Evolutionary conservation across 495 filamentous ascomycete genomes (phyloP).

Genomic region (Penicillium psychrofluorescens): DNA sequence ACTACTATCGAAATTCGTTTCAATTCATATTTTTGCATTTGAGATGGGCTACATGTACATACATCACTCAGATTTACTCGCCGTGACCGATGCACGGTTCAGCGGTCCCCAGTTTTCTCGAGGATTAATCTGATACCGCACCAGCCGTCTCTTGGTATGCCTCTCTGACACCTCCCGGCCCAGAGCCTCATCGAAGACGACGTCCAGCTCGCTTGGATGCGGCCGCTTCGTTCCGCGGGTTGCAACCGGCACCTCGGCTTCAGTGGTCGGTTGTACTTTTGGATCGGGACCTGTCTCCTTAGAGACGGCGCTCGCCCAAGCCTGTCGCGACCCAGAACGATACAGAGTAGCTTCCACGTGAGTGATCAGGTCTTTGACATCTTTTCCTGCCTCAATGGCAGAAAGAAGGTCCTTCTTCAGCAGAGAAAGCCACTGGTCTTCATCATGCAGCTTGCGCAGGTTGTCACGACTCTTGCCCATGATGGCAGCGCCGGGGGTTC

Average conservation of each 20-base stretch:
- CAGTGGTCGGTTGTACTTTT: background rate
- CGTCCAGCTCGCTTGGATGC: conserved; percentile 40
- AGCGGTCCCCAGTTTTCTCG: conserved; percentile 90
- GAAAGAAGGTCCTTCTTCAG: conserved; percentile 30
- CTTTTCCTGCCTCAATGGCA: conserved; percentile 26
- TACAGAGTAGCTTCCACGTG: conserved; percentile 43
- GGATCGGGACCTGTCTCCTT: conserved; percentile 5
- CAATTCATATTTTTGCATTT: too few species aligned
- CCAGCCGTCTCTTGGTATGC: conserved; percentile 45
- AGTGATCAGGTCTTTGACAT: conserved; percentile 30
- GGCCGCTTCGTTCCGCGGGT: background rate
- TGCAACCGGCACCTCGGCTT: conserved; percentile 1
- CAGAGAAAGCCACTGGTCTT: conserved; percentile 14
- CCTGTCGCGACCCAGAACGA: conserved; percentile 22
- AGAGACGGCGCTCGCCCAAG: conserved; percentile 6
- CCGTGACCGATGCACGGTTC: conserved; percentile 48
- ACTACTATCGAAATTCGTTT: too few species aligned
- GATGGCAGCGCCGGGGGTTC: conserved; percentile 63
- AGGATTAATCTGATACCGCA: conserved; percentile 85
- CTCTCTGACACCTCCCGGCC: conserved; percentile 52
- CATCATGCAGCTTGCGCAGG: conserved; percentile 9
- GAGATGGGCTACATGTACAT: background rate
- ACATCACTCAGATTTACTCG: background rate
- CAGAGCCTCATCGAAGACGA: conserved; percentile 77
- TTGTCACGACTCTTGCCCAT: conserved; percentile 37